Conservation (phyloP, 108 stramenopile species). For the Nannochloropsis salina region DNA sequence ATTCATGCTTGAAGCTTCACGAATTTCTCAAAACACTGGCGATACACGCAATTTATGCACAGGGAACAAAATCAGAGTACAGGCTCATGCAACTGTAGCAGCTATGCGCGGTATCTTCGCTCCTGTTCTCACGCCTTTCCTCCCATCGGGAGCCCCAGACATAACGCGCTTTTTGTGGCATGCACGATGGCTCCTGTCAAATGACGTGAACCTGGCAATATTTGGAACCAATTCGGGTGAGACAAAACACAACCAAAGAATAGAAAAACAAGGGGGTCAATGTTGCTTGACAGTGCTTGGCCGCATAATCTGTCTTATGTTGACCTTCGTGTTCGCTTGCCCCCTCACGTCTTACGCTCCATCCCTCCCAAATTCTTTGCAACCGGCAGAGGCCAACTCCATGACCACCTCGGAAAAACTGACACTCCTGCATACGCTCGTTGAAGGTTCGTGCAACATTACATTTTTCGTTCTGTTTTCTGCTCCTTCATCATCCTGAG, state of each 20-base stretch:
- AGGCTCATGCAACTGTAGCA: no score
- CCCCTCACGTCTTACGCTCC: background rate
- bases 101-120: background rate
- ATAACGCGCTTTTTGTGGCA: background rate
- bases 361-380: background rate
- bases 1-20: no score
- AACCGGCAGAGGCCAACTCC: background rate
- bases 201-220: background rate
- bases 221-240: background rate
- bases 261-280: background rate
- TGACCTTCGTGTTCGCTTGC: background rate
- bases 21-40: no score
- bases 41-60: no score
- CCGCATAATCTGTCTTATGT: background rate
- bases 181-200: background rate
- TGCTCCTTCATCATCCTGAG: background rate
- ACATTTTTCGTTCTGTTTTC: background rate
- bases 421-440: background rate
- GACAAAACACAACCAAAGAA: background rate
- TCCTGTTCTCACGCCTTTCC: constrained; percentile 13
- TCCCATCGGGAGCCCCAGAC: background rate
- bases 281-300: background rate
- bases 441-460: background rate
- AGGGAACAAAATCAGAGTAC: no score
- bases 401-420: constrained; percentile 3